These are phyloP conservation scores for Microbotryomycetes sp. DNA, from an alignment of 1,284 basidiomycete genomes.

Conservation along the genomic window DNA sequence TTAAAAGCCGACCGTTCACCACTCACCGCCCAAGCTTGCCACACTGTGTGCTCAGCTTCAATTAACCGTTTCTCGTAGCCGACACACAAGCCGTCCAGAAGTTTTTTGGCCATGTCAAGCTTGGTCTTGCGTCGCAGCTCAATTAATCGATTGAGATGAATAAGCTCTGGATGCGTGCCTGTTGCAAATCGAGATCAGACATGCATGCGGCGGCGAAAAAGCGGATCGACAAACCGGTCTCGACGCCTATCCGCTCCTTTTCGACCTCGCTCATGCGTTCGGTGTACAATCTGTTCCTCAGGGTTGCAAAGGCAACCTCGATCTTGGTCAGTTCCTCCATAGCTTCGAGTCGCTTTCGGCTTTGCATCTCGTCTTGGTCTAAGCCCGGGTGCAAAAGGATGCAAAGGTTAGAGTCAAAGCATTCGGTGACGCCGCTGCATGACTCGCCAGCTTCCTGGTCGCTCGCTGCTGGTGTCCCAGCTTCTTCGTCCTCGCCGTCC, in stretches of 20 bases:
- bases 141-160: constrained; percentile 56
- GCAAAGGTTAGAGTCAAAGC: background rate
- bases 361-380: constrained; percentile 17
- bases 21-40: constrained; percentile 58
- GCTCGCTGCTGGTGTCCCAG: background rate
- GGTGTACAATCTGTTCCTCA: constrained; percentile 50
- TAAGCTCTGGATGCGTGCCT: constrained; percentile 75
- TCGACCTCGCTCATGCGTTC: constrained; percentile 51
- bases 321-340: constrained; percentile 49
- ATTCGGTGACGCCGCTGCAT: background rate
- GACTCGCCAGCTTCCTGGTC: constrained; percentile 26
- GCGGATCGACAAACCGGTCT: constrained; percentile 41
- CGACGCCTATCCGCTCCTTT: constrained; percentile 49
- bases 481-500: background rate
- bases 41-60: constrained; percentile 52
- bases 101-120: constrained; percentile 39
- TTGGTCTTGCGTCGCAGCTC: constrained; percentile 40
- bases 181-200: constrained; percentile 8
- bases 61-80: constrained; percentile 65
- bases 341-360: constrained; percentile 41
- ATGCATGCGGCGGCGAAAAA: no score
- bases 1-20: no score
- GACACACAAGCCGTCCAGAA: constrained; percentile 55
- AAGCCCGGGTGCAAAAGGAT: background rate
- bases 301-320: constrained; percentile 50